These are phyloP conservation scores for Plectranthus barbatus DNA, from an alignment of 257 asterid species.

Conservation along the genomic window DNA sequence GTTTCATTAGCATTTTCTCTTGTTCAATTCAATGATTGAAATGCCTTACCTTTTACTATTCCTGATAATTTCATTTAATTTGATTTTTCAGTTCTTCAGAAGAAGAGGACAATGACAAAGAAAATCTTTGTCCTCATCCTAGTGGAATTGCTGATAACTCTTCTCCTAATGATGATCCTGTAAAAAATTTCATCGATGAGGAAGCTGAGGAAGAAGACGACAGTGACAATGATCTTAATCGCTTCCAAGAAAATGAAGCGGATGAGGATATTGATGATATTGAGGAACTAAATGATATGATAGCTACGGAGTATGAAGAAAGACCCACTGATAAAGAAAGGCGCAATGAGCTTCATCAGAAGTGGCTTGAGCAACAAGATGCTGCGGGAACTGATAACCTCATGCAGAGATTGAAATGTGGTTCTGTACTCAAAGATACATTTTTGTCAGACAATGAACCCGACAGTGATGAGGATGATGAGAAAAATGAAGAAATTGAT, in stretches of 20 bases:
- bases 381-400: conserved; percentile 89
- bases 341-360: conserved; percentile 85
- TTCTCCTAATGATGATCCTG: conserved; percentile 56
- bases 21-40: not conserved
- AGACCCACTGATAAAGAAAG: conserved; percentile 47
- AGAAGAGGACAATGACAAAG: conserved; percentile 69
- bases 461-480: conserved; percentile 48
- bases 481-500: conserved; percentile 39
- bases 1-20: not conserved
- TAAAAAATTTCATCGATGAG: conserved; percentile 70
- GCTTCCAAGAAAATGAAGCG: conserved; percentile 58
- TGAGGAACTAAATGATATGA: conserved; percentile 75
- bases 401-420: conserved; percentile 61
- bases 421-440: conserved; percentile 36
- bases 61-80: conserved; percentile 3
- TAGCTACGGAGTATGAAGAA: conserved; percentile 66
- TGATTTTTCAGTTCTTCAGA: conserved; percentile 63
- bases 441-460: conserved; percentile 34
- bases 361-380: conserved; percentile 99
- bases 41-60: not conserved
- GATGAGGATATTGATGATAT: conserved; percentile 62
- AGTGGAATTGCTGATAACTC: conserved; percentile 17
- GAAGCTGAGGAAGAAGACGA: conserved; percentile 98
- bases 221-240: conserved; percentile 55
- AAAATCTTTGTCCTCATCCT: conserved; percentile 45